These are phyloP conservation scores for Pestalotiopsis sp. DNA, from an alignment of 2,329 filamentous ascomycete genomes.

Conservation along the genomic window DNA sequence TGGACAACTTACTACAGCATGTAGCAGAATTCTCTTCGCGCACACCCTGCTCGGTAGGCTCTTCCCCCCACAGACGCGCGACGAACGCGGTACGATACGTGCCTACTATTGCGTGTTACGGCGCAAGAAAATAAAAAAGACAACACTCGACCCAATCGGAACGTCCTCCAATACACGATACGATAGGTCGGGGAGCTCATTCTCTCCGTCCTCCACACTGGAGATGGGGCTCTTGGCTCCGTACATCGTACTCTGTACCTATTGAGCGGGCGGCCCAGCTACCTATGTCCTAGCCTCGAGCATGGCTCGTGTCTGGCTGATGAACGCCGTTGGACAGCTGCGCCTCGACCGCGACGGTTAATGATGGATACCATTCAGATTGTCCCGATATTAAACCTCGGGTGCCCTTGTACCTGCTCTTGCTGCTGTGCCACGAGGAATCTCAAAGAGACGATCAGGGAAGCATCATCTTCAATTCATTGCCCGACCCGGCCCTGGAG, in stretches of 20 bases:
- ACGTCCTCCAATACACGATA: neutral
- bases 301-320: neutral
- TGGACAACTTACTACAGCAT: neutral
- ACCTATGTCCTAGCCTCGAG: neutral
- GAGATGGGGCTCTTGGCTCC: neutral
- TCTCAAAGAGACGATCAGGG: neutral
- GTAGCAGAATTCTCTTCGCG: neutral
- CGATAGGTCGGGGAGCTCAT: neutral
- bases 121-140: neutral
- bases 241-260: neutral
- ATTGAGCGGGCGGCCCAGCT: neutral
- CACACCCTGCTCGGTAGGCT: neutral
- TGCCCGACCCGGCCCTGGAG: neutral
- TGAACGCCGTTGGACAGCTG: constrained; percentile 1
- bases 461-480: neutral
- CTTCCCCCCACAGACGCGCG: neutral
- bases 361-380: neutral
- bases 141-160: neutral
- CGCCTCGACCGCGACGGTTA: constrained; percentile 5
- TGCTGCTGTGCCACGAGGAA: neutral
- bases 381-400: constrained; percentile 1
- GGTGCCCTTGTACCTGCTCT: neutral
- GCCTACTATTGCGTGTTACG: neutral
- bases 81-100: neutral
- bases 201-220: constrained; percentile 5